phyloP scores from a whole-genome alignment of 768 basidiomycete species.

The Lactarius psammicola region DNA sequence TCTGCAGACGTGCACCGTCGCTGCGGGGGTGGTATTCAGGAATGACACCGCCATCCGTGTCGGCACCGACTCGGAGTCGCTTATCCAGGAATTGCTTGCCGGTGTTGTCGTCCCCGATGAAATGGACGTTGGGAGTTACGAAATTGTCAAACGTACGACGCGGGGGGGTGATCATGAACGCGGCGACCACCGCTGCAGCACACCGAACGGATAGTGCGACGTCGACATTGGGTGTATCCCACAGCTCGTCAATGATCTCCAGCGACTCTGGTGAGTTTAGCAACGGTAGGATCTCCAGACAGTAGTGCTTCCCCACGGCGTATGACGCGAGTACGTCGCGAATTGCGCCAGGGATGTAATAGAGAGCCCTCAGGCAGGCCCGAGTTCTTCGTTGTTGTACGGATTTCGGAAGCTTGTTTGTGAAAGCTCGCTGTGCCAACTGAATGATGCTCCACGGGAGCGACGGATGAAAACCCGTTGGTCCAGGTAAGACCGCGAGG shows the following conservation, averaged over 20 bases:
- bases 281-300: background rate
- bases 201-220: background rate
- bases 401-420: background rate
- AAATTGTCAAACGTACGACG: too few relatives aligned
- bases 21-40: too few relatives aligned
- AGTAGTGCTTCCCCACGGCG: background rate
- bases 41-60: too few relatives aligned
- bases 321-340: background rate
- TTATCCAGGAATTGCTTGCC: too few relatives aligned
- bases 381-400: background rate
- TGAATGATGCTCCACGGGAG: constrained; percentile 3
- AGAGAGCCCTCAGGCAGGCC: background rate
- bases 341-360: background rate
- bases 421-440: background rate
- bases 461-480: background rate
- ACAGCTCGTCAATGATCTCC: background rate
- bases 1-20: too few relatives aligned
- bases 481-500: constrained; percentile 3
- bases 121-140: too few relatives aligned
- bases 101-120: too few relatives aligned
- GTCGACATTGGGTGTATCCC: background rate
- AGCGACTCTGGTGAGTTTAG: background rate
- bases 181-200: too few relatives aligned
- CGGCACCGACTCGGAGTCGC: too few relatives aligned
- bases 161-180: too few relatives aligned